These are phyloP conservation scores for Mycoemilia scoparia DNA, from an alignment of 192 early-diverging fungal species.

Conservation along the genomic window DNA sequence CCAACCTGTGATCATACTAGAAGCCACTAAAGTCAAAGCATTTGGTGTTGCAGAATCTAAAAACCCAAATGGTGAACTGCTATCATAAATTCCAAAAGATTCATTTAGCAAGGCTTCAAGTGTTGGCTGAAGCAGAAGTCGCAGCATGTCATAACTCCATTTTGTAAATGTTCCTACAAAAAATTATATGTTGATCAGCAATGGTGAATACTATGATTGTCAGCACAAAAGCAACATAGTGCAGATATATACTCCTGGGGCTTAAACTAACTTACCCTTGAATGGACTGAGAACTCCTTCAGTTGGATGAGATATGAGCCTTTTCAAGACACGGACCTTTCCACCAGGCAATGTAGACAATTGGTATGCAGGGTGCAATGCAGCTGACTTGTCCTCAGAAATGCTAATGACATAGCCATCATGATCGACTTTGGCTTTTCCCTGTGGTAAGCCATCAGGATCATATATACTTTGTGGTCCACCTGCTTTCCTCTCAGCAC, in stretches of 20 bases:
- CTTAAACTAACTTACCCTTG: constrained; percentile 46
- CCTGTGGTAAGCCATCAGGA: constrained; percentile 12
- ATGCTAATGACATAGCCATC: constrained; percentile 43
- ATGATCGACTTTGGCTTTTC: constrained; percentile 16
- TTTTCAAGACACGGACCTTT: constrained; percentile 35
- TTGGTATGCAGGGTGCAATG: constrained; percentile 38
- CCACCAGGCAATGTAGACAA: constrained; percentile 37
- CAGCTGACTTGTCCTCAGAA: constrained; percentile 22
- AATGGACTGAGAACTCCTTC: constrained; percentile 38
- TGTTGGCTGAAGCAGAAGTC: constrained; percentile 60
- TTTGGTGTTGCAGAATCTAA: constrained; percentile 36
- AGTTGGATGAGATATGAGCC: constrained; percentile 36
- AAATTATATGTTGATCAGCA: too few species aligned
- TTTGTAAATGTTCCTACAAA: constrained; percentile 66
- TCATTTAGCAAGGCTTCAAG: constrained; percentile 82
- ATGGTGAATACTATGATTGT: constrained; percentile 28
- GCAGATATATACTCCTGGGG: too few species aligned
- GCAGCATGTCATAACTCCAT: constrained; percentile 58
- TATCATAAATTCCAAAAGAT: constrained; percentile 77
- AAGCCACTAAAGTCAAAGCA: constrained; percentile 49
- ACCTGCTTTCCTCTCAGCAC: background rate
- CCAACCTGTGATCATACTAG: constrained; percentile 56
- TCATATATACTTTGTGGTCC: constrained; percentile 8
- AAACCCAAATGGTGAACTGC: constrained; percentile 40
- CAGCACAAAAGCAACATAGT: constrained; percentile 38